These are phyloP conservation scores for Penicilliopsis zonata DNA, from an alignment of 495 filamentous ascomycete species.

Conservation along the genomic window DNA sequence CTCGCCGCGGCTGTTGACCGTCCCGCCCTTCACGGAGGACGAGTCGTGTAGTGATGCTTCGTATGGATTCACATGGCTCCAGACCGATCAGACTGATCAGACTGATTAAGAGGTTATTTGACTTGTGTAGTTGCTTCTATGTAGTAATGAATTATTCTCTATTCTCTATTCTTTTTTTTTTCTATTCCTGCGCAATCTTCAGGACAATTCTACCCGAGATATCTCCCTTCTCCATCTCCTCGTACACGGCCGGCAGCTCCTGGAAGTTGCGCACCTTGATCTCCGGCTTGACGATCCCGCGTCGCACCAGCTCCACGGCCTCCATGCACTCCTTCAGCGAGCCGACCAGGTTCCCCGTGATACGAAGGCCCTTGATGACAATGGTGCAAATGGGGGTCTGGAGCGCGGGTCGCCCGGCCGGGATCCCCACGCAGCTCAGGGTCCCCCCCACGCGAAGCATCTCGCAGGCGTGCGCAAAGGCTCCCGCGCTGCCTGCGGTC, in stretches of 20 bases:
- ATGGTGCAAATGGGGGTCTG: conserved; percentile 34
- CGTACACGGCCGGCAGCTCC: conserved; percentile 30
- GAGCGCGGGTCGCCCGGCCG: conserved; percentile 27
- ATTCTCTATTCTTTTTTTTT: too few relatives aligned
- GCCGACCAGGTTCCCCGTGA: conserved; percentile 35
- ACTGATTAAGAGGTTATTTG: too few relatives aligned
- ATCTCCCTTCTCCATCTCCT: conserved; percentile 35
- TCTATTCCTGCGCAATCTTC: conserved; percentile 13
- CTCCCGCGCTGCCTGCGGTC: conserved; percentile 30
- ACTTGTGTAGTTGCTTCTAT: too few relatives aligned
- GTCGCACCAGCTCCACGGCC: conserved; percentile 33
- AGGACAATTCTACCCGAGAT: conserved; percentile 29
- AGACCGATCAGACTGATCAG: too few relatives aligned
- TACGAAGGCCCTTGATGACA: conserved; percentile 35
- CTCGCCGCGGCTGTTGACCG: conserved; percentile 12
- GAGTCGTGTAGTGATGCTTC: too few relatives aligned
- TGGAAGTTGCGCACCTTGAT: conserved; percentile 31
- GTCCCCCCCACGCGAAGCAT: conserved; percentile 39
- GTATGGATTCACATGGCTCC: too few relatives aligned
- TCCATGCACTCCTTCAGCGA: conserved; percentile 41
- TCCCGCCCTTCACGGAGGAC: too few relatives aligned
- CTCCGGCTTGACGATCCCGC: conserved; percentile 33
- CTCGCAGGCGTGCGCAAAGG: conserved; percentile 35
- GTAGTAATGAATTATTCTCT: too few relatives aligned
- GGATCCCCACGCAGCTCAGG: conserved; percentile 38